Percentiles rank a stretch among this genome's conserved stretches.
Conservation (phyloP, 768 basidiomycete species). For the Cystofilobasidium bisporidii region DNA sequence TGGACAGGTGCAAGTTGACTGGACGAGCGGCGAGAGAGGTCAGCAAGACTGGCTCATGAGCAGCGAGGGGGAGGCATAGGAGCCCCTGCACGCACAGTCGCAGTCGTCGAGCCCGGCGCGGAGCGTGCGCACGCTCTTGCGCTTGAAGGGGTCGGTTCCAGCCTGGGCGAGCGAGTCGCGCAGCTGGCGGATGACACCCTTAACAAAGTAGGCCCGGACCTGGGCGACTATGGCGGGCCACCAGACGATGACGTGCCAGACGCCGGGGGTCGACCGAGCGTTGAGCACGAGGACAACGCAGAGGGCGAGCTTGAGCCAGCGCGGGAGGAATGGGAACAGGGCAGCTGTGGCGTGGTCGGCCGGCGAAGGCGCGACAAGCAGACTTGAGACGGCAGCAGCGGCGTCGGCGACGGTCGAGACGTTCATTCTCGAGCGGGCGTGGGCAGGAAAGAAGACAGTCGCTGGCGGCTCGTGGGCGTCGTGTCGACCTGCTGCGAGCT, state of each 20-base stretch:
- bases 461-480: too few relatives aligned
- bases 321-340: slow-evolving; percentile 10
- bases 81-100: slow-evolving; percentile 2
- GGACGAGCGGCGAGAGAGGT: not conserved
- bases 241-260: not conserved
- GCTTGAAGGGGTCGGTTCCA: not conserved
- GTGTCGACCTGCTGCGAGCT: too few relatives aligned
- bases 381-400: too few relatives aligned
- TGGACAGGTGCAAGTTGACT: slow-evolving; percentile 7
- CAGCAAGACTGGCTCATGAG: too few relatives aligned
- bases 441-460: too few relatives aligned
- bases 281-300: slow-evolving; percentile 2
- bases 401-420: too few relatives aligned
- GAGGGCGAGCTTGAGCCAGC: slow-evolving; percentile 15
- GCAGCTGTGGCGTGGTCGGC: not conserved
- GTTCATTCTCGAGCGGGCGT: too few relatives aligned
- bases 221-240: not conserved
- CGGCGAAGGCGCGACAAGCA: not conserved
- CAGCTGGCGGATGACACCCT: not conserved
- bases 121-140: not conserved
- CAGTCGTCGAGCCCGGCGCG: slow-evolving; percentile 1
- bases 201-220: not conserved
- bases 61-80: not conserved
- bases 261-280: not conserved
- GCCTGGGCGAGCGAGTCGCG: not conserved